Conservation (phyloP, 257 asterid species). For the Solanum appendiculatum region DNA sequence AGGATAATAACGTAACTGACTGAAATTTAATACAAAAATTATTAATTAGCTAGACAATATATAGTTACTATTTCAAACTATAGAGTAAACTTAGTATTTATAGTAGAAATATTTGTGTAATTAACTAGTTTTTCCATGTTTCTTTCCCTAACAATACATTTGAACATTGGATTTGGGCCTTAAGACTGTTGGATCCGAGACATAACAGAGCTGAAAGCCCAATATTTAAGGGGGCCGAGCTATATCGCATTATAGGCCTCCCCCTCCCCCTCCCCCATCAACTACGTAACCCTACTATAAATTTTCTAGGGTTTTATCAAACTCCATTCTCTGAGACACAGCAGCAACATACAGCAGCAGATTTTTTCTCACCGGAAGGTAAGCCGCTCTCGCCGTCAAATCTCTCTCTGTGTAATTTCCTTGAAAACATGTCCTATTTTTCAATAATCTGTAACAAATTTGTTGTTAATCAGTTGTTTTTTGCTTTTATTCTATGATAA, state of each 20-base stretch:
- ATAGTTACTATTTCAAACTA: too few species aligned
- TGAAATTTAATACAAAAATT: too few species aligned
- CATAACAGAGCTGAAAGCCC: background rate
- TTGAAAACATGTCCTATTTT: background rate
- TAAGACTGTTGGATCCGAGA: background rate
- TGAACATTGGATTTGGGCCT: background rate
- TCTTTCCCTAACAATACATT: background rate
- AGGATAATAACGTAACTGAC: too few species aligned
- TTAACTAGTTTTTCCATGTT: background rate
- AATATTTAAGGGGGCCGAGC: background rate
- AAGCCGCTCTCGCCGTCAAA: background rate
- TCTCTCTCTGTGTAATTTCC: background rate
- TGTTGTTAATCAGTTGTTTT: background rate
- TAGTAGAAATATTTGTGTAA: too few species aligned
- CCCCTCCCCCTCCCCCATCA: background rate
- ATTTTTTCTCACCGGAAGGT: background rate
- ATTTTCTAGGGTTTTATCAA: background rate
- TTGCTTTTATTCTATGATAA: background rate
- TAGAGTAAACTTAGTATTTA: too few species aligned
- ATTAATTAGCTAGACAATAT: too few species aligned
- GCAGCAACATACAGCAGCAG: background rate
- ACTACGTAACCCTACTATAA: background rate
- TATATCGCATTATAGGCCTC: background rate
- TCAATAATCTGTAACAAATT: background rate
- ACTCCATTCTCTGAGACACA: background rate